Conservation (phyloP, 1,284 basidiomycete genomes). For the Pterulicium gracile region DNA sequence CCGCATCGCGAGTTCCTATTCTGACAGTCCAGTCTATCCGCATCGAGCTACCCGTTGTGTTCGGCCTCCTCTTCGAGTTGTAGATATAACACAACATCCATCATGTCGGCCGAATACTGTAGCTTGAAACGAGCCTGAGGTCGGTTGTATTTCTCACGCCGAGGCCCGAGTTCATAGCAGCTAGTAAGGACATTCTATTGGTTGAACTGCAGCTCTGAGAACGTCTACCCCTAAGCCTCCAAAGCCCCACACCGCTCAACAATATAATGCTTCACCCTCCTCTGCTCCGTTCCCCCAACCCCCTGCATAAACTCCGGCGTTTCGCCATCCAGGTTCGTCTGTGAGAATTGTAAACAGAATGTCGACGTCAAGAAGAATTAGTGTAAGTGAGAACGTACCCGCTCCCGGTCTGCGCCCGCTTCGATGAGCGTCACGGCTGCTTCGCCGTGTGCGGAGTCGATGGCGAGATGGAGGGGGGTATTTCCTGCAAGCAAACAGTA, state of each 20-base stretch:
- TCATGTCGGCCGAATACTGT: too few relatives aligned
- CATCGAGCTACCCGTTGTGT: too few relatives aligned
- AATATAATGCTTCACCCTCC: slow-evolving; percentile 65
- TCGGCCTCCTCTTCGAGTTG: too few relatives aligned
- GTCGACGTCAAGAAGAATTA: slow-evolving; percentile 7
- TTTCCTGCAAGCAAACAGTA: slow-evolving; percentile 47
- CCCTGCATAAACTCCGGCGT: slow-evolving; percentile 79
- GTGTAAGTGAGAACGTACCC: slow-evolving; percentile 41
- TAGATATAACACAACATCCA: too few relatives aligned
- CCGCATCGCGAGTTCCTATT: too few relatives aligned
- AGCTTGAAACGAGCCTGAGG: too few relatives aligned
- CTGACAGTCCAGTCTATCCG: too few relatives aligned
- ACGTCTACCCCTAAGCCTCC: too few relatives aligned
- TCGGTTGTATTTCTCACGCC: too few relatives aligned
- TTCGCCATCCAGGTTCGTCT: slow-evolving; percentile 77
- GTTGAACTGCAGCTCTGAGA: too few relatives aligned
- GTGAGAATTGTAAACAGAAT: slow-evolving; percentile 11
- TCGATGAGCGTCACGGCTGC: slow-evolving; percentile 84
- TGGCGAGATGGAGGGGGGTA: slow-evolving; percentile 90
- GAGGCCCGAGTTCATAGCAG: too few relatives aligned
- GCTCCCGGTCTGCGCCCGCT: slow-evolving; percentile 82
- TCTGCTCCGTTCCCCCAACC: slow-evolving; percentile 82
- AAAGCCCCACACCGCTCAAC: slow-evolving; percentile 64
- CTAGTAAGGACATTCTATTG: too few relatives aligned
- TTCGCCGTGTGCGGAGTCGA: slow-evolving; percentile 90